phyloP scores from a whole-genome alignment of 169 alveolate species.

The Eimeria sp. region DNA sequence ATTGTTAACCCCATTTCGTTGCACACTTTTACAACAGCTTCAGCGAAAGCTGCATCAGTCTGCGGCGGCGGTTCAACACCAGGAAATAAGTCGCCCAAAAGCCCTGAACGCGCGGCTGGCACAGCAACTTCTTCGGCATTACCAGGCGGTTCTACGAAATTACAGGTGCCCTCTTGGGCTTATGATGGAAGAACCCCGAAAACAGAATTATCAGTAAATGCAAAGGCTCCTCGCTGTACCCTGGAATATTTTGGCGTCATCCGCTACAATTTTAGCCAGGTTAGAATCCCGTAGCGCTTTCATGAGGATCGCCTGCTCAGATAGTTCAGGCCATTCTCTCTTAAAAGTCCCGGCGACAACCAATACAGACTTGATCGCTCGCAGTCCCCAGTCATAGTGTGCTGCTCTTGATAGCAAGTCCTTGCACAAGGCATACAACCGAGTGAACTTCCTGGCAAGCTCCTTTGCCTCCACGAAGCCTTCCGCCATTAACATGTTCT shows the following conservation, averaged over 20 bases:
- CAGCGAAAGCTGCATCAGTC: slow-evolving; percentile 94
- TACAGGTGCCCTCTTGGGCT: background rate
- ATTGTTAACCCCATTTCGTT: slow-evolving; percentile 87
- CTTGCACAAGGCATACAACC: slow-evolving; percentile 95
- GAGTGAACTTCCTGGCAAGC: slow-evolving; percentile 96
- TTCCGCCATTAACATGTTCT: slow-evolving; percentile 98
- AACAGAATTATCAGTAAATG: background rate
- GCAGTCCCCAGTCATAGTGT: slow-evolving; percentile 99
- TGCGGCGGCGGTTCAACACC: slow-evolving; percentile 95
- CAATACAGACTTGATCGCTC: slow-evolving; percentile 98
- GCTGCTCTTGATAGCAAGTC: slow-evolving; percentile 95
- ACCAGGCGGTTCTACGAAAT: background rate
- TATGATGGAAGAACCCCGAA: background rate
- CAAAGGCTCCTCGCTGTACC: slow-evolving; percentile 87
- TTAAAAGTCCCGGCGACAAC: slow-evolving; percentile 98
- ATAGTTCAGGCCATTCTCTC: slow-evolving; percentile 95
- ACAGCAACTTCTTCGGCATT: background rate
- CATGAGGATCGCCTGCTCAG: slow-evolving; percentile 97
- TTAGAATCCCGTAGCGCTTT: slow-evolving; percentile 98
- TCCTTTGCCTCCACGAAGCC: slow-evolving; percentile 98
- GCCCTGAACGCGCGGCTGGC: slow-evolving; percentile 85
- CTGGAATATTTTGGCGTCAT: slow-evolving; percentile 96
- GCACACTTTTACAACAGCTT: slow-evolving; percentile 90
- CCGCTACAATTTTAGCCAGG: slow-evolving; percentile 96
- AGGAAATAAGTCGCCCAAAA: slow-evolving; percentile 97